These are phyloP conservation scores for Achlya hypogyna DNA, from an alignment of 352 stramenopile genomes.

Conservation along the genomic window DNA sequence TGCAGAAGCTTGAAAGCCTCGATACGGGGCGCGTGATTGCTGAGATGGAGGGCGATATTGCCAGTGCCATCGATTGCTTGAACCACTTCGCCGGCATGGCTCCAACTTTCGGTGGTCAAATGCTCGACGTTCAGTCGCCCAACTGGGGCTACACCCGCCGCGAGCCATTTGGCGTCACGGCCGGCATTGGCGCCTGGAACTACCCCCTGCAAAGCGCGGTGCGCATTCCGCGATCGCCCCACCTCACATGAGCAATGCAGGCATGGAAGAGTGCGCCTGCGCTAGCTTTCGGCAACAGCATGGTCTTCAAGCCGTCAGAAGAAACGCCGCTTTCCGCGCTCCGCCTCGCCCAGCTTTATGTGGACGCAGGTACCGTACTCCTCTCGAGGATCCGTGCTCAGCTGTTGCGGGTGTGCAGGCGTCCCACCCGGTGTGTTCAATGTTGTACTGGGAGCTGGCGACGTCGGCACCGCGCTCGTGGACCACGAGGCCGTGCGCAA, in stretches of 20 bases:
- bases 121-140: slow-evolving; percentile 46
- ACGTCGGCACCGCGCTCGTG: slow-evolving; percentile 47
- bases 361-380: slow-evolving; percentile 34
- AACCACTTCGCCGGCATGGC: slow-evolving; percentile 67
- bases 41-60: slow-evolving; percentile 58
- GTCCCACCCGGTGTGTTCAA: slow-evolving; percentile 72
- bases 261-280: slow-evolving; percentile 72
- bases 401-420: slow-evolving; percentile 6
- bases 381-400: neutral
- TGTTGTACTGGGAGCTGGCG: slow-evolving; percentile 56
- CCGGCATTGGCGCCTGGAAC: slow-evolving; percentile 75
- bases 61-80: slow-evolving; percentile 63
- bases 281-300: slow-evolving; percentile 82
- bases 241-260: neutral
- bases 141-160: slow-evolving; percentile 73
- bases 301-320: slow-evolving; percentile 89
- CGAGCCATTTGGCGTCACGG: slow-evolving; percentile 62
- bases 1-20: slow-evolving; percentile 63
- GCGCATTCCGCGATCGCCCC: neutral
- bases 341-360: slow-evolving; percentile 52
- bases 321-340: slow-evolving; percentile 75
- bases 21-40: slow-evolving; percentile 70
- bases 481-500: slow-evolving; percentile 47
- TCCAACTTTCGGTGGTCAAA: slow-evolving; percentile 58
- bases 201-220: slow-evolving; percentile 66